These are phyloP conservation scores for Puccinia hordei DNA, from an alignment of 1,284 basidiomycete genomes.

Conservation along the genomic window DNA sequence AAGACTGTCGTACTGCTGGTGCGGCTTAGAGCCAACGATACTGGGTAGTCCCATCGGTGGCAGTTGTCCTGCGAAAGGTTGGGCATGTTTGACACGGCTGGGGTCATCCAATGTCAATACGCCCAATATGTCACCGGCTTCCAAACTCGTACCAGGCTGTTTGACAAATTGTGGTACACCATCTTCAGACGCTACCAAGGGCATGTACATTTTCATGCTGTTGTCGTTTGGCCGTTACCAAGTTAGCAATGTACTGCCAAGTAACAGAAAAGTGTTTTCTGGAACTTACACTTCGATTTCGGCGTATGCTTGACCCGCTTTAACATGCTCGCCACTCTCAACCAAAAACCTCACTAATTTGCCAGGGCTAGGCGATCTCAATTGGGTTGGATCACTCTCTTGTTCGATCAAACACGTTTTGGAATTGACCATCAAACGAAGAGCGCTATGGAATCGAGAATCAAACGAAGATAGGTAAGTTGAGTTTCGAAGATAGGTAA, in stretches of 20 bases:
- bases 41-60: slow-evolving; percentile 81
- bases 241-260: slow-evolving; percentile 4
- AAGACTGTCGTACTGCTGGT: slow-evolving; percentile 80
- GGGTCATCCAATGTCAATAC: slow-evolving; percentile 97
- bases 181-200: slow-evolving; percentile 90
- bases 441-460: slow-evolving; percentile 16
- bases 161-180: slow-evolving; percentile 96
- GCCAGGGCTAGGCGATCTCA: slow-evolving; percentile 92
- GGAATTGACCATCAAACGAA: slow-evolving; percentile 61
- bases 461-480: background rate
- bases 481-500: background rate
- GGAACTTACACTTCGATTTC: slow-evolving; percentile 80
- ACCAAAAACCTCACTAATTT: slow-evolving; percentile 94
- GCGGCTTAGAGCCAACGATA: slow-evolving; percentile 84
- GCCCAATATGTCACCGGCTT: slow-evolving; percentile 97
- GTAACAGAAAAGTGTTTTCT: slow-evolving; percentile 51
- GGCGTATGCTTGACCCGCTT: slow-evolving; percentile 92
- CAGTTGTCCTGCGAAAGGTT: slow-evolving; percentile 92
- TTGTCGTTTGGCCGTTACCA: slow-evolving; percentile 77
- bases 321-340: slow-evolving; percentile 95
- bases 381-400: slow-evolving; percentile 98
- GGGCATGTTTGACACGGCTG: slow-evolving; percentile 93
- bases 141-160: slow-evolving; percentile 92
- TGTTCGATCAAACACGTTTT: slow-evolving; percentile 99
- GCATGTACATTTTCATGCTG: slow-evolving; percentile 81